Percentiles rank a stretch among this genome's conserved stretches.
Conservation (phyloP, 2,329 filamentous ascomycete species). For the Talaromyces sp. region DNA sequence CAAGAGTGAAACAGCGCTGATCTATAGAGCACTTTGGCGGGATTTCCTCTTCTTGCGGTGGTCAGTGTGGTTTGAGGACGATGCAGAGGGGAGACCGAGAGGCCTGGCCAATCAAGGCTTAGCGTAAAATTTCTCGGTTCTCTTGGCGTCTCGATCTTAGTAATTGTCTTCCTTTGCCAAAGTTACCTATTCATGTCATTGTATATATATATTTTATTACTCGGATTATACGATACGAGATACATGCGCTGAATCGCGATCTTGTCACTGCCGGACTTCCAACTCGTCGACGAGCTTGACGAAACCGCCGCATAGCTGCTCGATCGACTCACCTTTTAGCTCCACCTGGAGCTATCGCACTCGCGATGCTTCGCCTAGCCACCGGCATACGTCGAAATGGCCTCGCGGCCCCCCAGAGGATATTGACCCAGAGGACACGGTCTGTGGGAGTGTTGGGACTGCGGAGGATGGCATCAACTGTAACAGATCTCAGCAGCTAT, state of each 20-base stretch:
- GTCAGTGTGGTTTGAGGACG: slow-evolving; percentile 18
- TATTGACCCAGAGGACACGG: slow-evolving; percentile 22
- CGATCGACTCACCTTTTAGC: slow-evolving; percentile 5
- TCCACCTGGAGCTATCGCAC: slow-evolving; percentile 15
- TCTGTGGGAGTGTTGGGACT: slow-evolving; percentile 20
- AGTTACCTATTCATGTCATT: background rate
- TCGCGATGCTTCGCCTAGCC: slow-evolving; percentile 33
- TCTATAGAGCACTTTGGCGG: slow-evolving; percentile 25
- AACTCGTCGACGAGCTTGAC: background rate
- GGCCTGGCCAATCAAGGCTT: slow-evolving; percentile 25
- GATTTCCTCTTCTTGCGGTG: slow-evolving; percentile 13
- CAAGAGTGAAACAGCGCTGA: slow-evolving; percentile 18
- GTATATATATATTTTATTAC: background rate
- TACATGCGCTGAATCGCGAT: background rate
- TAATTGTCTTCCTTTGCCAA: background rate
- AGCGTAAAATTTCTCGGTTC: slow-evolving; percentile 21
- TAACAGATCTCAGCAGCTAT: slow-evolving; percentile 71
- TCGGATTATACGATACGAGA: background rate
- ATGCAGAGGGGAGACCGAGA: slow-evolving; percentile 25
- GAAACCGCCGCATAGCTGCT: background rate
- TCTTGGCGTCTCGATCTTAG: slow-evolving; percentile 24
- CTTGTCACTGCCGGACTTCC: background rate
- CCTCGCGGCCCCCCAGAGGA: slow-evolving; percentile 21
- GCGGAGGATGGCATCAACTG: slow-evolving; percentile 49
- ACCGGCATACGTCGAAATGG: slow-evolving; percentile 27